Conservation (phyloP, 805 yeast species). For the Ogataea haglerorum region DNA sequence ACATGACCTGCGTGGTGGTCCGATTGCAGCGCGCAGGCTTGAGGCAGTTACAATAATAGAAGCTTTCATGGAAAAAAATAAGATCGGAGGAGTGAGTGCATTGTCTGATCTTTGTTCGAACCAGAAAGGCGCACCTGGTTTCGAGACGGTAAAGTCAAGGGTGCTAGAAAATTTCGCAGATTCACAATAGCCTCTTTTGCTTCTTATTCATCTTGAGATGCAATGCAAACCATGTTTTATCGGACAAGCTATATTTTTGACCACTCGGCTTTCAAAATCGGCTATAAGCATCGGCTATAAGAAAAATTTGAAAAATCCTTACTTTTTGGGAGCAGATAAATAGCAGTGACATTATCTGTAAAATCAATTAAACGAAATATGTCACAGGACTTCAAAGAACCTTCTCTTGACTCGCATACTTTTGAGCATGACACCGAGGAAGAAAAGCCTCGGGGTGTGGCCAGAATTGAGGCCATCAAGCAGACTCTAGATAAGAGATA, state of each 20-base stretch:
- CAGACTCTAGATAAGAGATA: neutral
- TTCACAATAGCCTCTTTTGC: too few relatives aligned
- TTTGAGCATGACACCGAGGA: constrained; percentile 5
- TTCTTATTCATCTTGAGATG: neutral
- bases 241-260: neutral
- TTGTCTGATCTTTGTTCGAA: constrained; percentile 19
- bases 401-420: neutral
- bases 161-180: neutral
- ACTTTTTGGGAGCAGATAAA: constrained; percentile 1
- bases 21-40: neutral
- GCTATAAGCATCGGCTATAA: neutral
- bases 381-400: constrained; percentile 2
- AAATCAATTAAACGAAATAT: neutral
- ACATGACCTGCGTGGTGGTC: neutral
- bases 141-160: constrained; percentile 3
- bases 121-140: constrained; percentile 15
- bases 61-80: constrained; percentile 10
- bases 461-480: constrained; percentile 5
- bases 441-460: constrained; percentile 9
- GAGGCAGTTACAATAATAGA: constrained; percentile 12
- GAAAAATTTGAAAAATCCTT: neutral
- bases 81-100: constrained; percentile 16
- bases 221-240: neutral
- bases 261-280: neutral
- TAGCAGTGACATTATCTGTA: neutral